Conservation (phyloP, 2,329 filamentous ascomycete species). For the Fusarium sulawesiense region DNA sequence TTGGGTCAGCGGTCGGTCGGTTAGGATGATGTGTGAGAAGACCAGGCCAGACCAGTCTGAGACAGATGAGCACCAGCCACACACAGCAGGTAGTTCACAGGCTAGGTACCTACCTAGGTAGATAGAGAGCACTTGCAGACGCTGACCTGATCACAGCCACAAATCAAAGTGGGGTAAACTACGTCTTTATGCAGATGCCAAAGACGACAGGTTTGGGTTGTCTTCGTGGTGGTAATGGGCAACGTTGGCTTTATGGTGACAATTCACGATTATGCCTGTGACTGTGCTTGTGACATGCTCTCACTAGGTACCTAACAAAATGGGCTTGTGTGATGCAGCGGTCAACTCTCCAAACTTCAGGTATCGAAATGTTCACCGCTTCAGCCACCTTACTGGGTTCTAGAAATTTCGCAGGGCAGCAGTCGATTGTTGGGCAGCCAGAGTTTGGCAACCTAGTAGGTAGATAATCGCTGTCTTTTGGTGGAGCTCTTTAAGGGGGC, state of each 20-base stretch:
- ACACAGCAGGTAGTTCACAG: neutral
- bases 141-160: conserved; percentile 29
- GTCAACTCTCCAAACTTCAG: conserved; percentile 21
- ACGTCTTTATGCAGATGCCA: conserved; percentile 30
- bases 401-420: conserved; percentile 37
- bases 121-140: conserved; percentile 22
- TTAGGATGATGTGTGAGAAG: conserved; percentile 33
- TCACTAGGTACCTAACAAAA: neutral
- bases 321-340: conserved; percentile 9
- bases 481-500: conserved; percentile 24
- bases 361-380: conserved; percentile 26
- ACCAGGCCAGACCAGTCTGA: conserved; percentile 22
- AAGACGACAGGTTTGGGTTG: conserved; percentile 2
- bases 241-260: conserved; percentile 10
- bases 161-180: conserved; percentile 31
- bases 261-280: conserved; percentile 4
- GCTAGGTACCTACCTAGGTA: neutral
- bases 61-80: conserved; percentile 37
- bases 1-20: conserved; percentile 29
- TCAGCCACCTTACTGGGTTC: conserved; percentile 31
- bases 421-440: conserved; percentile 34
- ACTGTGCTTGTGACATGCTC: neutral
- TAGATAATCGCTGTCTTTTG: conserved; percentile 19
- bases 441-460: conserved; percentile 20
- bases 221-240: neutral